These are phyloP conservation scores for Ceratocystis cubensis DNA, from an alignment of 2,329 filamentous ascomycete genomes.

Conservation along the genomic window DNA sequence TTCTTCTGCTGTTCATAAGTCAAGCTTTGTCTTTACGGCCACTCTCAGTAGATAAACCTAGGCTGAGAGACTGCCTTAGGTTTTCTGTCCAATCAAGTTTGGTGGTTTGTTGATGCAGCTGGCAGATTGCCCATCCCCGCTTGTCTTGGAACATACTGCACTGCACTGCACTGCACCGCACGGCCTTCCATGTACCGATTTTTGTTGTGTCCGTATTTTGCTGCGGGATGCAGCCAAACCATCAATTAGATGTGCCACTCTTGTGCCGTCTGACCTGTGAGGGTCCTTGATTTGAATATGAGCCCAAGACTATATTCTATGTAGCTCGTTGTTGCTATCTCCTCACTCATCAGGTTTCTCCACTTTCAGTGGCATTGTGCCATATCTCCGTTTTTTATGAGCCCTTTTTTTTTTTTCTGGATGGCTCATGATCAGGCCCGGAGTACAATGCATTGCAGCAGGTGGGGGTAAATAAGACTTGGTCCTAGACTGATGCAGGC, in stretches of 20 bases:
- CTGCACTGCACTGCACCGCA: not conserved
- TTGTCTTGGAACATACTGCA: not conserved
- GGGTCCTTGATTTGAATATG: not conserved
- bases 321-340: not conserved
- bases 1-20: slow-evolving; percentile 2
- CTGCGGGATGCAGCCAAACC: not conserved
- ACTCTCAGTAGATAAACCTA: not conserved
- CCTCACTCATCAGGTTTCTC: not conserved
- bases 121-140: slow-evolving; percentile 4
- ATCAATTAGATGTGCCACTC: not conserved
- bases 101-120: not conserved
- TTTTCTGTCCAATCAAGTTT: not conserved
- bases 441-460: slow-evolving; percentile 1
- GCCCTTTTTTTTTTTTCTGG: not conserved
- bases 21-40: not conserved
- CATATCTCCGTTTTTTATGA: slow-evolving; percentile 8
- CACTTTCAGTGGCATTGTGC: not conserved
- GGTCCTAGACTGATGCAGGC: not conserved
- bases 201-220: not conserved
- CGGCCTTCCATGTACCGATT: not conserved
- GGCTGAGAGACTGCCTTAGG: not conserved
- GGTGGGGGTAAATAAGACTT: not conserved
- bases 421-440: not conserved
- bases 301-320: not conserved
- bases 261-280: not conserved